A percentile compares a stretch with the other conserved stretches of the same genome.
Conservation (phyloP, 1,284 basidiomycete genomes). For the Paramarasmius palmivorus region DNA sequence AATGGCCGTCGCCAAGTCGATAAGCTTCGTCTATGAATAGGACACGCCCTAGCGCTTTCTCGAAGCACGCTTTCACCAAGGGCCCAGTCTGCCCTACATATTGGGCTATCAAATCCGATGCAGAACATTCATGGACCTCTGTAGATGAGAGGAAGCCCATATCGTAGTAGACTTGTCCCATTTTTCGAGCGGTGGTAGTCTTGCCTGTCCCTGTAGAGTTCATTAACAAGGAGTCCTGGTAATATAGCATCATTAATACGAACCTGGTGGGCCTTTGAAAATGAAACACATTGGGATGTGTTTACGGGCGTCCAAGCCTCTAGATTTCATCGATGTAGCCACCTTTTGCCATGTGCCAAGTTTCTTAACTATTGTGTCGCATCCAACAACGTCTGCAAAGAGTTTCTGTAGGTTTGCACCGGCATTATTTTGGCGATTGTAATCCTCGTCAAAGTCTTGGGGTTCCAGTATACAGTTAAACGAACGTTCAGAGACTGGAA, state of each 20-base stretch:
- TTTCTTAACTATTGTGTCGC: slow-evolving; percentile 50
- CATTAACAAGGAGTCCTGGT: neutral
- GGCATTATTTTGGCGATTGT: slow-evolving; percentile 47
- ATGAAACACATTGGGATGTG: slow-evolving; percentile 66
- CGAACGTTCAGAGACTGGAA: slow-evolving; percentile 31
- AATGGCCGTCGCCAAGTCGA: slow-evolving; percentile 54
- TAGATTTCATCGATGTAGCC: slow-evolving; percentile 40
- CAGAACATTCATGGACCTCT: slow-evolving; percentile 64
- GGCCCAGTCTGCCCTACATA: slow-evolving; percentile 71
- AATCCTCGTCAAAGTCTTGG: slow-evolving; percentile 63
- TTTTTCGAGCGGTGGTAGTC: slow-evolving; percentile 49
- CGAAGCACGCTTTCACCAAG: slow-evolving; percentile 55
- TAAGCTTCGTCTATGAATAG: slow-evolving; percentile 72
- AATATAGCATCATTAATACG: slow-evolving; percentile 7
- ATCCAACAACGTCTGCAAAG: slow-evolving; percentile 63
- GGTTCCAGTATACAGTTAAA: slow-evolving; percentile 51
- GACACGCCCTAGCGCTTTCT: slow-evolving; percentile 62
- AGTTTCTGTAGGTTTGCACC: slow-evolving; percentile 51
- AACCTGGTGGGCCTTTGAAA: slow-evolving; percentile 73
- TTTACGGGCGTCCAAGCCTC: slow-evolving; percentile 42
- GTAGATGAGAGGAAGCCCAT: slow-evolving; percentile 60
- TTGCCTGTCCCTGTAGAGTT: slow-evolving; percentile 44
- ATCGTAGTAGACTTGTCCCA: slow-evolving; percentile 63
- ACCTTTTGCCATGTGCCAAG: slow-evolving; percentile 53
- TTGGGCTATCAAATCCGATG: slow-evolving; percentile 64